A percentile compares a stretch with the other conserved stretches of the same genome.
Evolutionary conservation across 495 filamentous ascomycete genomes (phyloP).

Genomic region (Platismatia glauca): DNA sequence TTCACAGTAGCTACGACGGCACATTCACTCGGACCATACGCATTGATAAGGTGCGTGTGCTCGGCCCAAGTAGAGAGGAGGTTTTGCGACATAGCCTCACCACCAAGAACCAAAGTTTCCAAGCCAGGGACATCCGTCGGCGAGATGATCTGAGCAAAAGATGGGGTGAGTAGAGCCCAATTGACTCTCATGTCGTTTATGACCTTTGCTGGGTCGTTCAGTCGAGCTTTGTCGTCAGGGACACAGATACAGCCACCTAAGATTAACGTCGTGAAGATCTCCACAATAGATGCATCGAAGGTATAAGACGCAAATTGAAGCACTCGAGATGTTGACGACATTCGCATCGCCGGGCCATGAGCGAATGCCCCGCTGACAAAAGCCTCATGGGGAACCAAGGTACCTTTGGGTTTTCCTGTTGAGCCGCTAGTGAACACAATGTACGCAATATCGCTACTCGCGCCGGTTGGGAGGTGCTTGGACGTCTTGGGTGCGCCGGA

Average conservation of each 20-base stretch:
- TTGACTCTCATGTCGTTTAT: conserved; percentile 32
- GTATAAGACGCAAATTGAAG: conserved; percentile 40
- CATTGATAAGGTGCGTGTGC: conserved; percentile 41
- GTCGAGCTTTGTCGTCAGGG: conserved; percentile 31
- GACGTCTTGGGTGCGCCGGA: background rate
- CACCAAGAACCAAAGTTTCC: conserved; percentile 30
- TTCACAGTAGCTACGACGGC: conserved; percentile 28
- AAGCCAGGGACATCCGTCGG: conserved; percentile 32
- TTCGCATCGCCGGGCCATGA: conserved; percentile 24
- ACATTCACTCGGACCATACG: conserved; percentile 50
- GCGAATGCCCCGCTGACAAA: conserved; percentile 21
- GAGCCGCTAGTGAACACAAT: conserved; percentile 89
- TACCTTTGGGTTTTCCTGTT: conserved; percentile 83
- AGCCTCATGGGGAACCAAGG: conserved; percentile 65
- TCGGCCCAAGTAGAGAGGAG: conserved; percentile 37
- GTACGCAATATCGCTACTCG: conserved; percentile 55
- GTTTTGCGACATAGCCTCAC: conserved; percentile 37
- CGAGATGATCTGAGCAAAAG: conserved; percentile 31
- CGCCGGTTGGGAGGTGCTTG: background rate
- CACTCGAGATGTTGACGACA: conserved; percentile 26
- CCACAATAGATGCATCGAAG: conserved; percentile 39
- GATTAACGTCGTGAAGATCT: conserved; percentile 35
- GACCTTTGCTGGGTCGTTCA: conserved; percentile 27
- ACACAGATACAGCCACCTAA: conserved; percentile 43
- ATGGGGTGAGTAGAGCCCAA: conserved; percentile 36